phyloP scores from a whole-genome alignment of 495 filamentous ascomycete genomes.

The Staphylotrichum tortipilum region DNA sequence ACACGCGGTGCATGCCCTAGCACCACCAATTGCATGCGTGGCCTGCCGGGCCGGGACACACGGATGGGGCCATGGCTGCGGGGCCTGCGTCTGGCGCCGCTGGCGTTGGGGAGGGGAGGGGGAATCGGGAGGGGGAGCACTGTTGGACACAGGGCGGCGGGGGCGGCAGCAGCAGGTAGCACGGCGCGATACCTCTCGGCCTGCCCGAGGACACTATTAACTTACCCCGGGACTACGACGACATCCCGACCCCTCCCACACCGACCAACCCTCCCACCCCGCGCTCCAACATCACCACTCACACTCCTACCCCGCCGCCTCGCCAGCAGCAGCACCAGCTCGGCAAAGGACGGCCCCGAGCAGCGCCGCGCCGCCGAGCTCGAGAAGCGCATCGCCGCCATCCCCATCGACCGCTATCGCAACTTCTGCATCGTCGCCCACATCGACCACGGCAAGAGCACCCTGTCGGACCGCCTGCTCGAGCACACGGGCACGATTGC shows the following conservation, averaged over 20 bases:
- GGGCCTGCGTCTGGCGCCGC: slow-evolving; percentile 15
- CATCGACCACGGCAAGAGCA: slow-evolving; percentile 97
- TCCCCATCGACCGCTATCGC: slow-evolving; percentile 84
- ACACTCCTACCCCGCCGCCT: neutral
- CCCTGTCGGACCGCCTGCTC: slow-evolving; percentile 81
- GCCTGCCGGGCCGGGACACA: slow-evolving; percentile 16
- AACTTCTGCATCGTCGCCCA: slow-evolving; percentile 99
- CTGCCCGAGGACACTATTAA: too few relatives aligned
- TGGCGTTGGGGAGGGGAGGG: neutral
- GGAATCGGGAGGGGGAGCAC: neutral
- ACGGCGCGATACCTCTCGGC: neutral
- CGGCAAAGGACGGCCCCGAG: slow-evolving; percentile 7
- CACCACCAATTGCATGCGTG: slow-evolving; percentile 23
- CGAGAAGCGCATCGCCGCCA: slow-evolving; percentile 73
- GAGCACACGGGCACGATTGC: slow-evolving; percentile 90
- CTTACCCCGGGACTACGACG: too few relatives aligned
- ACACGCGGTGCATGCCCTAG: slow-evolving; percentile 8
- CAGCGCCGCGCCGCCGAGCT: slow-evolving; percentile 39
- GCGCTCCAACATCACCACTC: neutral
- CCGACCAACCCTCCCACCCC: neutral
- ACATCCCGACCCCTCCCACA: too few relatives aligned
- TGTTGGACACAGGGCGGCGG: too few relatives aligned
- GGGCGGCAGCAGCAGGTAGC: neutral
- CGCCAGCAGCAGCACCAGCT: neutral
- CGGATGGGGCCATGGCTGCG: slow-evolving; percentile 28